These are phyloP conservation scores for Diaporthe sp. DNA, from an alignment of 2,329 filamentous ascomycete genomes.

Conservation along the genomic window DNA sequence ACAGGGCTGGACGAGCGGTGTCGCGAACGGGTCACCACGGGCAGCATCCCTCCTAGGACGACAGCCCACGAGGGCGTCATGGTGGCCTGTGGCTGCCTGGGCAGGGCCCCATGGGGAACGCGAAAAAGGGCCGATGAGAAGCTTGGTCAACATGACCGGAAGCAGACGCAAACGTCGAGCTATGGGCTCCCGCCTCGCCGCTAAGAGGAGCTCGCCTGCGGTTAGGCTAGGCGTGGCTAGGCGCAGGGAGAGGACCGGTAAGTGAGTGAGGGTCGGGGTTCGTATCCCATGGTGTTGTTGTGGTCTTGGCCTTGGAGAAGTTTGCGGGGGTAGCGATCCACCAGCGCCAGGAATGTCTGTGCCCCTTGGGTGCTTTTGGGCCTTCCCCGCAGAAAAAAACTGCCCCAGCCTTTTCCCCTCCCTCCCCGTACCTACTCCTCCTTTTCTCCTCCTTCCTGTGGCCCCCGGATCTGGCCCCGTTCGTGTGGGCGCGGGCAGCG, in stretches of 20 bases:
- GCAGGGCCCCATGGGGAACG: background rate
- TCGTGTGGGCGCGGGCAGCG: background rate
- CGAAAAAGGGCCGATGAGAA: constrained; percentile 25
- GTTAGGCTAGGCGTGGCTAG: no score
- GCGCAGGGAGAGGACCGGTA: background rate
- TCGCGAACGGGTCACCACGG: background rate
- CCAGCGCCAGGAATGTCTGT: background rate
- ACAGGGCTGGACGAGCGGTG: constrained; percentile 4
- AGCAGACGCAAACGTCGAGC: background rate
- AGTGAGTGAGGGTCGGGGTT: background rate
- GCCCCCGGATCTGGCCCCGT: constrained; percentile 7
- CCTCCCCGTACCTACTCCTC: background rate
- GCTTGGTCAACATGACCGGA: background rate
- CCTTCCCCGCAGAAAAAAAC: background rate
- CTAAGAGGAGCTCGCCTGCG: constrained; percentile 4
- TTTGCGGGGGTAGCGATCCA: constrained; percentile 9
- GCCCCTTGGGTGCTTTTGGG: no score
- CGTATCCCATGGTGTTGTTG: constrained; percentile 10
- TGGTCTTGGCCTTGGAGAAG: constrained; percentile 10
- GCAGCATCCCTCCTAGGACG: background rate
- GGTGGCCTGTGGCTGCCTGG: no score
- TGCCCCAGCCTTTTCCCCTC: constrained; percentile 1
- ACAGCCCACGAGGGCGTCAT: constrained; percentile 16
- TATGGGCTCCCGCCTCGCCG: background rate
- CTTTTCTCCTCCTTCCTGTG: background rate